Percentiles rank a stretch among this genome's conserved stretches.
phyloP scores from a whole-genome alignment of 768 basidiomycete genomes.

The Pulveroboletus sp. region DNA sequence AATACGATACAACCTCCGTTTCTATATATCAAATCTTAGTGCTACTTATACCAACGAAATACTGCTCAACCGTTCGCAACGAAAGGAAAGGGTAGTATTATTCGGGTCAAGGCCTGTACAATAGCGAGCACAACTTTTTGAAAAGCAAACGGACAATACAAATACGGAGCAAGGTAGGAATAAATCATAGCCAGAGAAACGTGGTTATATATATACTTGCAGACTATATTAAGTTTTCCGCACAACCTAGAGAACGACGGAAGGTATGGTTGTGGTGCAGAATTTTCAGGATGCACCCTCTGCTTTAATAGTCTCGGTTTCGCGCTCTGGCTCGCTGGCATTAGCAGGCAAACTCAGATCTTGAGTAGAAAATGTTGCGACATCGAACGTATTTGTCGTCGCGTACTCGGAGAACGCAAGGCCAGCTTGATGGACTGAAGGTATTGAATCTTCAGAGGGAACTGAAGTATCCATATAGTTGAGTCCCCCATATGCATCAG shows the following conservation, averaged over 20 bases:
- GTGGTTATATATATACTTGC: slow-evolving; percentile 32
- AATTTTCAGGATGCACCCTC: slow-evolving; percentile 44
- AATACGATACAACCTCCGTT: slow-evolving; percentile 11
- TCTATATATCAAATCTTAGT: slow-evolving; percentile 17
- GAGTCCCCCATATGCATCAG: slow-evolving; percentile 68
- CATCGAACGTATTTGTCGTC: slow-evolving; percentile 66
- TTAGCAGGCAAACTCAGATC: slow-evolving; percentile 61
- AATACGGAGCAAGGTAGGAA: slow-evolving; percentile 38
- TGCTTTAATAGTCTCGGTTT: slow-evolving; percentile 64
- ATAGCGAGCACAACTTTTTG: slow-evolving; percentile 35
- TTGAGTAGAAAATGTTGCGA: slow-evolving; percentile 61
- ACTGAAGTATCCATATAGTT: slow-evolving; percentile 75
- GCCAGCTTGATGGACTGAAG: slow-evolving; percentile 56
- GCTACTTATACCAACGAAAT: slow-evolving; percentile 19
- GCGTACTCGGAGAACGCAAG: slow-evolving; percentile 73
- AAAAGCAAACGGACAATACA: slow-evolving; percentile 34
- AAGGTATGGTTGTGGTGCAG: slow-evolving; percentile 18
- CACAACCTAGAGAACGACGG: slow-evolving; percentile 25
- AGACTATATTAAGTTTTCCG: slow-evolving; percentile 30
- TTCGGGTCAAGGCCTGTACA: slow-evolving; percentile 32
- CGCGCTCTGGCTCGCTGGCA: slow-evolving; percentile 58
- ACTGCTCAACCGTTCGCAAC: slow-evolving; percentile 10
- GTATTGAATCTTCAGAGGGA: slow-evolving; percentile 61
- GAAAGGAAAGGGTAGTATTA: slow-evolving; percentile 27
- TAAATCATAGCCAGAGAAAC: slow-evolving; percentile 33